Percentiles rank a stretch among this genome's conserved stretches.
These are phyloP conservation scores for Sesbania bispinosa DNA, from an alignment of 306 rosid species.

Conservation along the genomic window DNA sequence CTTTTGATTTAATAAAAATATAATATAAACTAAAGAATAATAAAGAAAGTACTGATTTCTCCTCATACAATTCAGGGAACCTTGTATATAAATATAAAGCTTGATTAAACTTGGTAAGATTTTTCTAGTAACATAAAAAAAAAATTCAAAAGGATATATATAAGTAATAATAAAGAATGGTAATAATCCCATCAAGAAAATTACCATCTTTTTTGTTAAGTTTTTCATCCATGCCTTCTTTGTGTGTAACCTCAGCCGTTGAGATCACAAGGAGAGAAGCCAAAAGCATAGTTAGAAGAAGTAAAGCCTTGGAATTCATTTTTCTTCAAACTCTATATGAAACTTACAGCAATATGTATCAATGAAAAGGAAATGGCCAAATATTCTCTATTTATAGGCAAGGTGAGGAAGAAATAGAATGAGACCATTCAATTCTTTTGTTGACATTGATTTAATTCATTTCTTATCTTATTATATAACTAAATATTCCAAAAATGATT, in stretches of 20 bases:
- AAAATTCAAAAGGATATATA: too few relatives aligned
- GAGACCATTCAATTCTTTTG: too few relatives aligned
- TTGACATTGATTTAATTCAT: background rate
- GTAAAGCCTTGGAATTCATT: conserved; percentile 14
- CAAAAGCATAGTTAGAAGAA: background rate
- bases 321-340: background rate
- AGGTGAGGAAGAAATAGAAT: background rate
- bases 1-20: too few relatives aligned
- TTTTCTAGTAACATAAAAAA: too few relatives aligned
- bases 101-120: too few relatives aligned
- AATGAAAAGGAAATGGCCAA: background rate
- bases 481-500: background rate
- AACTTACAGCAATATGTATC: background rate
- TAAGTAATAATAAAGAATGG: background rate
- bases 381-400: background rate
- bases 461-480: background rate
- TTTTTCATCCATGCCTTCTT: background rate
- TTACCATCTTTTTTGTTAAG: background rate
- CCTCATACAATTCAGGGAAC: too few relatives aligned
- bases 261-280: conserved; percentile 4
- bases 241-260: background rate
- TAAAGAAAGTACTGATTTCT: too few relatives aligned
- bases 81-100: too few relatives aligned
- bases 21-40: too few relatives aligned
- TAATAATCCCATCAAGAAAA: background rate